phyloP scores from a whole-genome alignment of 768 basidiomycete species.

The Amylocystis lapponica region DNA sequence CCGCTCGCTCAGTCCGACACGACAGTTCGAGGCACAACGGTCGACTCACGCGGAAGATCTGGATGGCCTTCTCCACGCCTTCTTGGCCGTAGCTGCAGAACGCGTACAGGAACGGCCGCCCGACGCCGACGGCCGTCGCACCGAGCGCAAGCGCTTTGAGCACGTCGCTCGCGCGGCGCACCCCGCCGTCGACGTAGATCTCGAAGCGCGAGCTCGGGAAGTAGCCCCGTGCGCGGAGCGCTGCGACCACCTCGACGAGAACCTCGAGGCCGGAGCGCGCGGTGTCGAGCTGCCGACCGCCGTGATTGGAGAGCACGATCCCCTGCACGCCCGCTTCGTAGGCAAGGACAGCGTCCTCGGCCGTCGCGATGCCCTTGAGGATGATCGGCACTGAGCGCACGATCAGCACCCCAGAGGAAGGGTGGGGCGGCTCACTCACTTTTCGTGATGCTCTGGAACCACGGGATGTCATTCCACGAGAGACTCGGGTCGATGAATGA shows the following conservation, averaged over 20 bases:
- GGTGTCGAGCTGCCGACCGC: slow-evolving; percentile 52
- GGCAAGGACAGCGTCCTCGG: slow-evolving; percentile 44
- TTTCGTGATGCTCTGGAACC: slow-evolving; percentile 54
- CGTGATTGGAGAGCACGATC: slow-evolving; percentile 55
- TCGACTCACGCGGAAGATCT: slow-evolving; percentile 61
- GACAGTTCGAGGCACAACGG: neutral
- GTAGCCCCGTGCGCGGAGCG: slow-evolving; percentile 64
- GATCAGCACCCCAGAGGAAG: too few species aligned
- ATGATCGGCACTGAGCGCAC: slow-evolving; percentile 44
- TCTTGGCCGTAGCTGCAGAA: slow-evolving; percentile 86
- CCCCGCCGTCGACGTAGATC: slow-evolving; percentile 92
- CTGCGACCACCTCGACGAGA: slow-evolving; percentile 59
- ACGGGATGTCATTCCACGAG: slow-evolving; percentile 79
- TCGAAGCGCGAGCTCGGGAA: slow-evolving; percentile 82
- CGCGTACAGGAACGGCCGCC: slow-evolving; percentile 83
- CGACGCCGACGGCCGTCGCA: slow-evolving; percentile 79
- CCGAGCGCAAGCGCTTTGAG: slow-evolving; percentile 85
- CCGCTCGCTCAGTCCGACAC: neutral
- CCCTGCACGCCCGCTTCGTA: slow-evolving; percentile 40
- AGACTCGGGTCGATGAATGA: slow-evolving; percentile 94
- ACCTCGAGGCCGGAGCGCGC: slow-evolving; percentile 39
- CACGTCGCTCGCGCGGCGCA: slow-evolving; percentile 84
- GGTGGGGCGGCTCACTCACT: too few species aligned
- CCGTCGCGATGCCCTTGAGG: slow-evolving; percentile 49
- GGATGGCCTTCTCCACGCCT: slow-evolving; percentile 78